Evolutionary conservation across 495 filamentous ascomycete genomes (phyloP).

Genomic region (Rhypophila decipiens): DNA sequence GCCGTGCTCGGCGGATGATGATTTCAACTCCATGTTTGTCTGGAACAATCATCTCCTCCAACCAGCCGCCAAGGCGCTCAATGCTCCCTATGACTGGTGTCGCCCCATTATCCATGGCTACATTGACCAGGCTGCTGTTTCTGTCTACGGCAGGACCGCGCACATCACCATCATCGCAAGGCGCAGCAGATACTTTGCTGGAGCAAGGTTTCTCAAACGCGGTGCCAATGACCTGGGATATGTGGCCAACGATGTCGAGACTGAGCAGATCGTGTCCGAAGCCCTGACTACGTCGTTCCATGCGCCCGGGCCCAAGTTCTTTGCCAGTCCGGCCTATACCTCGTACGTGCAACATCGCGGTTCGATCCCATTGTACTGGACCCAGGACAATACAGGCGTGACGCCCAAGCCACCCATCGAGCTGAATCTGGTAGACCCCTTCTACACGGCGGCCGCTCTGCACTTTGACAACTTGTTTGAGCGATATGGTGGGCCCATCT

Average conservation of each 20-base stretch:
- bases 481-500: slow-evolving; percentile 86
- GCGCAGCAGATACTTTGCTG: slow-evolving; percentile 88
- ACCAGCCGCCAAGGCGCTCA: slow-evolving; percentile 63
- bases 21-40: slow-evolving; percentile 93
- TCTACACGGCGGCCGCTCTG: slow-evolving; percentile 90
- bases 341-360: slow-evolving; percentile 96
- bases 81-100: slow-evolving; percentile 89
- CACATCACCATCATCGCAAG: slow-evolving; percentile 92
- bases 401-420: slow-evolving; percentile 94
- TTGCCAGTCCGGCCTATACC: slow-evolving; percentile 84
- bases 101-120: slow-evolving; percentile 94
- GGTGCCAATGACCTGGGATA: slow-evolving; percentile 94
- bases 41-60: slow-evolving; percentile 90
- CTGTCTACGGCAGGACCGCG: slow-evolving; percentile 74
- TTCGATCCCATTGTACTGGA: slow-evolving; percentile 96
- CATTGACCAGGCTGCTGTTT: slow-evolving; percentile 83
- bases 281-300: slow-evolving; percentile 92
- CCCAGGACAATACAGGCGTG: slow-evolving; percentile 92
- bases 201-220: slow-evolving; percentile 88
- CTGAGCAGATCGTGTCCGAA: slow-evolving; percentile 96
- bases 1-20: slow-evolving; percentile 48
- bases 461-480: slow-evolving; percentile 97
- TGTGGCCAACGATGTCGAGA: slow-evolving; percentile 99
- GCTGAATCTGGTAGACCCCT: slow-evolving; percentile 87
- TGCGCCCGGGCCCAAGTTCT: slow-evolving; percentile 77